phyloP scores from a whole-genome alignment of 129 eudicot genomes.

The Flaveria linearis region DNA sequence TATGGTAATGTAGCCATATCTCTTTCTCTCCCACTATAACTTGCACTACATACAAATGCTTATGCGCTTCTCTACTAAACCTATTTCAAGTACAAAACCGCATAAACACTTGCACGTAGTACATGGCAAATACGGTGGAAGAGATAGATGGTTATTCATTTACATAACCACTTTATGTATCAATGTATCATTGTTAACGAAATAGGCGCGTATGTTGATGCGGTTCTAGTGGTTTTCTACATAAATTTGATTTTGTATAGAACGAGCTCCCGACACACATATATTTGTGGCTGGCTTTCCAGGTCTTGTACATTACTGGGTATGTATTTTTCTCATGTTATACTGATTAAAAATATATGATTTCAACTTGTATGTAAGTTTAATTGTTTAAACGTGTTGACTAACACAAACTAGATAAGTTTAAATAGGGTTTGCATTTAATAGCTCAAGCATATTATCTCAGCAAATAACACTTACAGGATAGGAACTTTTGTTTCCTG shows the following conservation, averaged over 20 bases:
- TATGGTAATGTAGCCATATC: background rate
- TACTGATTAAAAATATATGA: background rate
- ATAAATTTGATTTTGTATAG: too few relatives aligned
- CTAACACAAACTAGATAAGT: background rate
- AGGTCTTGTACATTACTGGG: background rate
- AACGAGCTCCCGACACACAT: too few relatives aligned
- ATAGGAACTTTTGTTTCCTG: slow-evolving; percentile 76
- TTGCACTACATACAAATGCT: background rate
- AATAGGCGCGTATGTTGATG: too few relatives aligned
- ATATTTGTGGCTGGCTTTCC: background rate
- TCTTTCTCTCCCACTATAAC: background rate
- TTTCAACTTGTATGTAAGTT: background rate
- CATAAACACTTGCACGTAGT: too few relatives aligned
- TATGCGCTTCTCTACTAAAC: too few relatives aligned
- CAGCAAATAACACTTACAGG: slow-evolving; percentile 51
- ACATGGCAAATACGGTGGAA: too few relatives aligned
- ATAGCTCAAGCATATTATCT: background rate
- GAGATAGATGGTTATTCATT: too few relatives aligned
- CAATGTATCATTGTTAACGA: too few relatives aligned
- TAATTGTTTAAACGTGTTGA: background rate
- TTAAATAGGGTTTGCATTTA: background rate
- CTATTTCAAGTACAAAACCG: too few relatives aligned
- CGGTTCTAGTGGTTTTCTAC: too few relatives aligned
- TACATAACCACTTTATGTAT: too few relatives aligned
- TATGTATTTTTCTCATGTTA: slow-evolving; percentile 2